These are phyloP conservation scores for Talaromyces sp. DNA, from an alignment of 2,329 filamentous ascomycete genomes.

Conservation along the genomic window DNA sequence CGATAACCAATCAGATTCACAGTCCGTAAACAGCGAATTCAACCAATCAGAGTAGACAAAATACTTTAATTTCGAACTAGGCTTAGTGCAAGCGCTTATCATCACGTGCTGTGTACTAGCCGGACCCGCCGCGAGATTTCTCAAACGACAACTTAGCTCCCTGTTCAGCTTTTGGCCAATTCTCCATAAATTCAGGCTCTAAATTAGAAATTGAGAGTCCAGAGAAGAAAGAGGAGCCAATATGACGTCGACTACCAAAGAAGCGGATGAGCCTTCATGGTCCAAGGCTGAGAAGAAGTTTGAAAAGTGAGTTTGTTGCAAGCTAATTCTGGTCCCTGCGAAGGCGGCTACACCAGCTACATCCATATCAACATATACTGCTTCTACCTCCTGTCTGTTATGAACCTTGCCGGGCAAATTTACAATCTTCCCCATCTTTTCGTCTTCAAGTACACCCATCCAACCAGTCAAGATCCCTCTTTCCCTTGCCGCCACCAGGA, in stretches of 20 bases:
- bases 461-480: neutral
- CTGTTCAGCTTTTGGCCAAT: neutral
- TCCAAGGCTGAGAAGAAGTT: conserved; percentile 62
- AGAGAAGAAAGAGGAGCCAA: neutral
- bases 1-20: neutral
- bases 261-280: conserved; percentile 42
- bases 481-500: neutral
- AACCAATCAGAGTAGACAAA: neutral
- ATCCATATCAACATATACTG: neutral
- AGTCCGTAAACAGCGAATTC: neutral
- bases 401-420: neutral
- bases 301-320: conserved; percentile 52
- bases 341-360: neutral
- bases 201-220: neutral
- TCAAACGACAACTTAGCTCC: neutral
- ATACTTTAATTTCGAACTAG: neutral
- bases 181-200: neutral
- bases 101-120: neutral
- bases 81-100: conserved; percentile 2
- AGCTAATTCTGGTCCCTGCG: neutral
- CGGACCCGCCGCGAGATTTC: neutral
- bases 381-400: neutral
- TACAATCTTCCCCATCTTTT: neutral
- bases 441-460: neutral
- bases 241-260: conserved; percentile 27